phyloP scores from a whole-genome alignment of 2,329 filamentous ascomycete species.

The Fusarium graminum region DNA sequence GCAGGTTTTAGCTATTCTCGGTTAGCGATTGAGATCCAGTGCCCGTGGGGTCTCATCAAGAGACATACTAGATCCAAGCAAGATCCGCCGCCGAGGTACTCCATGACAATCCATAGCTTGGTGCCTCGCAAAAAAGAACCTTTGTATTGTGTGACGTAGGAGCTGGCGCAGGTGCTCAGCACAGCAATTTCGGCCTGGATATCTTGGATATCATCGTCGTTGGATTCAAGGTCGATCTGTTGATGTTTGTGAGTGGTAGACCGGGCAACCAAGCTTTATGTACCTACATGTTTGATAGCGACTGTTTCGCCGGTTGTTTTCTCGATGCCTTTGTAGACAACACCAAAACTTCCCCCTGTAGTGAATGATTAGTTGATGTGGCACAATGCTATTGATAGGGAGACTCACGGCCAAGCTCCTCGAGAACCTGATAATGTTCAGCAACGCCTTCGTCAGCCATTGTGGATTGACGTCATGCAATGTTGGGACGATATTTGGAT shows the following conservation, averaged over 20 bases:
- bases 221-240: conserved; percentile 98
- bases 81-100: conserved; percentile 94
- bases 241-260: conserved; percentile 31
- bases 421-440: conserved; percentile 91
- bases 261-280: conserved; percentile 26
- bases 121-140: conserved; percentile 95
- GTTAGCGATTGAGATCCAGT: conserved; percentile 7
- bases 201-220: conserved; percentile 97
- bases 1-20: conserved; percentile 83
- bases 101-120: conserved; percentile 99
- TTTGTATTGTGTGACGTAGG: conserved; percentile 95
- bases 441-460: conserved; percentile 78
- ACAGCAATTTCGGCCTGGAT: conserved; percentile 98
- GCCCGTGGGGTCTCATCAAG: conserved; percentile 10
- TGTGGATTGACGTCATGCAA: conserved; percentile 50
- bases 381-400: not conserved
- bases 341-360: conserved; percentile 93
- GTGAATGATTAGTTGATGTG: conserved; percentile 20
- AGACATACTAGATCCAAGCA: conserved; percentile 86
- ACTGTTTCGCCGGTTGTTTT: conserved; percentile 91
- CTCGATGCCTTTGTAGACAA: conserved; percentile 97
- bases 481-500: conserved; percentile 27
- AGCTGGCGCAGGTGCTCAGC: conserved; percentile 92
- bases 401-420: conserved; percentile 91
- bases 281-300: conserved; percentile 92